Evolutionary conservation across 2,329 filamentous ascomycete species (phyloP).

Genomic region (Myriangium duriaei): DNA sequence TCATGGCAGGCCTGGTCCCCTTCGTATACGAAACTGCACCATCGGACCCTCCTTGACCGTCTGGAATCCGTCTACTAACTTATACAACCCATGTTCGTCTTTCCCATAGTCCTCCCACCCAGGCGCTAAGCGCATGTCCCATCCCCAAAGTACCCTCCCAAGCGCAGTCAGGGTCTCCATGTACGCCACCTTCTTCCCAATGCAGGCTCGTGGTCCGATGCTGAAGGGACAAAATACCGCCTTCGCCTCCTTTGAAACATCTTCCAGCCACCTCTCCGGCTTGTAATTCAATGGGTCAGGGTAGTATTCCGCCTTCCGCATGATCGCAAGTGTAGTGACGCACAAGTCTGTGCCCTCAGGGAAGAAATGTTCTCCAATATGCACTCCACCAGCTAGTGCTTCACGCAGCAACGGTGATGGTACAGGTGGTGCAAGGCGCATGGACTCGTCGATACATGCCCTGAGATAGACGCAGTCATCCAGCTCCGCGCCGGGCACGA

Average conservation of each 20-base stretch:
- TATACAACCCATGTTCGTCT: constrained; percentile 47
- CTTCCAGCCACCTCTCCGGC: constrained; percentile 12
- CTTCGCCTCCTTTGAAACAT: constrained; percentile 24
- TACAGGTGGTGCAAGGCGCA: constrained; percentile 15
- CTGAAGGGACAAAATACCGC: constrained; percentile 65
- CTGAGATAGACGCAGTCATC: constrained; percentile 12
- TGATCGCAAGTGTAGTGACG: constrained; percentile 1
- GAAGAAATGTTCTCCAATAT: constrained; percentile 8
- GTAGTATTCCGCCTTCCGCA: constrained; percentile 2
- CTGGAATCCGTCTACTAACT: constrained; percentile 61
- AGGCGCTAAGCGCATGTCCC: constrained; percentile 15
- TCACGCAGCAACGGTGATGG: constrained; percentile 15
- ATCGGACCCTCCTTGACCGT: constrained; percentile 60
- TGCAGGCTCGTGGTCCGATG: constrained; percentile 57
- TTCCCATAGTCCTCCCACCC: constrained; percentile 38
- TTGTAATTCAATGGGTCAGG: constrained; percentile 1
- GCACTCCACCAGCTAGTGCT: constrained; percentile 12
- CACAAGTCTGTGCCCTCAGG: neutral
- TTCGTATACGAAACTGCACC: constrained; percentile 50
- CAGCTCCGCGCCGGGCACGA: constrained; percentile 5
- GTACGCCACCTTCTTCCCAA: constrained; percentile 43
- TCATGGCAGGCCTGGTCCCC: no score
- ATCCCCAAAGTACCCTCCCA: constrained; percentile 17
- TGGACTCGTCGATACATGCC: constrained; percentile 13
- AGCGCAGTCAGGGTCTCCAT: constrained; percentile 18